Percentiles rank a stretch among this genome's conserved stretches.
phyloP scores from a whole-genome alignment of 164 flowering plant species.

The Aristolochia fimbriata region DNA sequence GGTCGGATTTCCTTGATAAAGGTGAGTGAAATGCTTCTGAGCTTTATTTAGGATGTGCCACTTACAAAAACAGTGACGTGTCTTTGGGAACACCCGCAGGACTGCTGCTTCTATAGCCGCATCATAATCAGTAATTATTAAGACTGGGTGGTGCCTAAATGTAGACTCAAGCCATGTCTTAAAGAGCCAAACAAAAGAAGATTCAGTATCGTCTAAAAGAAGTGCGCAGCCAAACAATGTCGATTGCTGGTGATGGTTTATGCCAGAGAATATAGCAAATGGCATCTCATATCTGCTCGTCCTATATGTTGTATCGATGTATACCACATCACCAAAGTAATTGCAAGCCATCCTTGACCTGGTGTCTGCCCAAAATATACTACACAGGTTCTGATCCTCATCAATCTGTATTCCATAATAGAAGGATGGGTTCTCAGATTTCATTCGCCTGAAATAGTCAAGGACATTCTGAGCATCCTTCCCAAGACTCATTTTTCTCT shows the following conservation, averaged over 20 bases:
- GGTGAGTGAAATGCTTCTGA: constrained; percentile 27
- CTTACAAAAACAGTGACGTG: constrained; percentile 37
- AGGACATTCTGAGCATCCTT: constrained; percentile 65
- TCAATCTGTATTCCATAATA: constrained; percentile 35
- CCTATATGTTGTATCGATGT: constrained; percentile 37
- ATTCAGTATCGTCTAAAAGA: constrained; percentile 28
- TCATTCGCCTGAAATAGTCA: constrained; percentile 46
- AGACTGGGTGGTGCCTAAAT: constrained; percentile 26
- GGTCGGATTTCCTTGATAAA: constrained; percentile 21
- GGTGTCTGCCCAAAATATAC: constrained; percentile 36
- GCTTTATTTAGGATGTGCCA: constrained; percentile 36
- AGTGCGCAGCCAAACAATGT: constrained; percentile 43
- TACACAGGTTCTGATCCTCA: constrained; percentile 30
- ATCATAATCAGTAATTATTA: constrained; percentile 37
- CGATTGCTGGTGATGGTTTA: constrained; percentile 42
- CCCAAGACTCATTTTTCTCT: constrained; percentile 39
- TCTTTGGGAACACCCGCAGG: constrained; percentile 25
- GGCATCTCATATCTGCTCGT: constrained; percentile 28
- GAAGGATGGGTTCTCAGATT: constrained; percentile 30
- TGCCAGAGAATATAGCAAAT: constrained; percentile 36
- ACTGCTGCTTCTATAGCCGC: constrained; percentile 24
- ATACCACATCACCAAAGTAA: constrained; percentile 38
- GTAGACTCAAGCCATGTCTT: constrained; percentile 33
- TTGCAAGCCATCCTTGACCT: constrained; percentile 26
- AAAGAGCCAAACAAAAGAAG: constrained; percentile 38